Evolutionary conservation across 139 green algal genomes (phyloP).

Genomic region (Edaphochlamys debaryana): DNA sequence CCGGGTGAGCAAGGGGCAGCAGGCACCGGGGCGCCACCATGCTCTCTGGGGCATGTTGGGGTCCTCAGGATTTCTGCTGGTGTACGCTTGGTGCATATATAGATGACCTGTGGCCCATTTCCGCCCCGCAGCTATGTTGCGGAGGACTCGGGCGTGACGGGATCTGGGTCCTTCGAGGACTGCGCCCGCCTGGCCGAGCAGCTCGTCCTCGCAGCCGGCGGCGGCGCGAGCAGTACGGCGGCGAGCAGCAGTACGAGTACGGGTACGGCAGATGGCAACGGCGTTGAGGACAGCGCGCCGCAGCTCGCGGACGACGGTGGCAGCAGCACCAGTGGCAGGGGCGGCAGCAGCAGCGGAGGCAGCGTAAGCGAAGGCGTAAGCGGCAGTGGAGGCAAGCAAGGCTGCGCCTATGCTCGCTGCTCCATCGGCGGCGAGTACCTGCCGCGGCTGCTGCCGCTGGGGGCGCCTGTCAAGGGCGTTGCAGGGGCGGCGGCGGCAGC

Average conservation of each 20-base stretch:
- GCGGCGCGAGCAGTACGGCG: not conserved
- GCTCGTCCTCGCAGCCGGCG: not conserved
- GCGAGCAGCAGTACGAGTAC: no score
- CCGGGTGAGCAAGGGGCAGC: conserved; percentile 14
- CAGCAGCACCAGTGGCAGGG: not conserved
- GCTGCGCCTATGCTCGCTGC: conserved; percentile 27
- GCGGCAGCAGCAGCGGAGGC: not conserved
- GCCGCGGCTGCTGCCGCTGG: conserved; percentile 9
- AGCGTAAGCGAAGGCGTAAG: no score
- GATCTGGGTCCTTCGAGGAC: conserved; percentile 23
- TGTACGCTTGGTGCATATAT: no score
- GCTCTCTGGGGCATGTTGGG: not conserved
- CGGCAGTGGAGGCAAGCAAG: no score
- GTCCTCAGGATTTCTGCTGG: no score
- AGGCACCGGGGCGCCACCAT: not conserved
- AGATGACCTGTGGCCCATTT: no score
- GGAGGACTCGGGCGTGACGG: not conserved
- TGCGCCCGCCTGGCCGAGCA: conserved; percentile 1
- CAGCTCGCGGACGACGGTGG: no score
- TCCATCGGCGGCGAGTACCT: conserved; percentile 39
- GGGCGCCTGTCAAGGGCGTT: not conserved
- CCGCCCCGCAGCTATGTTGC: no score
- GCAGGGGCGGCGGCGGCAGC: not conserved
- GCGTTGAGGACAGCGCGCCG: no score
- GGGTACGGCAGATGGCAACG: no score